Base-by-base conservation (phyloP, 2,329 filamentous ascomycete species). In the Aspergillus alliaceus region DNA sequence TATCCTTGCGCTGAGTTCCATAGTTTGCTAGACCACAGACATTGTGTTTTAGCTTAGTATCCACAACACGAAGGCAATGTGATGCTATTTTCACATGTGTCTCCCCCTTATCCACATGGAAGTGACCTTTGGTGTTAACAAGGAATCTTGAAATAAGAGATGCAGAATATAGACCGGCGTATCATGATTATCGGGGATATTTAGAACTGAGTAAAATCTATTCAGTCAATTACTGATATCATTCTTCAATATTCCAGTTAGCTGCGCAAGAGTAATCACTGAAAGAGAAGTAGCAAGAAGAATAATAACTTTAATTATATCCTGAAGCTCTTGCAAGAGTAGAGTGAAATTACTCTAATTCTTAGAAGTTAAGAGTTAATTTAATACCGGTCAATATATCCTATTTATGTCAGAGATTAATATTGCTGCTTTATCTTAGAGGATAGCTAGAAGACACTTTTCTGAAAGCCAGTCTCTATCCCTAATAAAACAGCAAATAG, bases 61-160 rank as follows among this genome's bases (percentile, higher is more conserved):
- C 20, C 61, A 66, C 64, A 24, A 57, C 4, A 25, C 40, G 22
- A 15, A 75, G 61, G 59, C 69, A 73, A 46, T 50, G 42, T 56
- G 48, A 39, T 6, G 62, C 67, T 49, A 76, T 59, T 35, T 56
- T 61, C 40, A 62, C 24, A 39, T 74, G 69, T 49, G 61, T 66
- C 18, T 57, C 47, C 55, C 49, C 22, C 59, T 72, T 64, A 47
- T 77, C 56, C 54, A 72, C 65, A 61, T 65, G 62, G 64, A 72
- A 69, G 31, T 54, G 49, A 61, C 59, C 68, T 39, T 58, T 24
- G 11, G 48, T 31, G 34, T 63, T 51, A 39, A 71, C 57, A 8
- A 72, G 65, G 46, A 72, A 58, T 73, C 66, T 51, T 64, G 66
- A 47, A 72, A 73, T 39, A 67, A 72, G 50, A 64, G 57, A 54